phyloP scores from a whole-genome alignment of 495 filamentous ascomycete genomes.

The Penicillium atrosanguineum region DNA sequence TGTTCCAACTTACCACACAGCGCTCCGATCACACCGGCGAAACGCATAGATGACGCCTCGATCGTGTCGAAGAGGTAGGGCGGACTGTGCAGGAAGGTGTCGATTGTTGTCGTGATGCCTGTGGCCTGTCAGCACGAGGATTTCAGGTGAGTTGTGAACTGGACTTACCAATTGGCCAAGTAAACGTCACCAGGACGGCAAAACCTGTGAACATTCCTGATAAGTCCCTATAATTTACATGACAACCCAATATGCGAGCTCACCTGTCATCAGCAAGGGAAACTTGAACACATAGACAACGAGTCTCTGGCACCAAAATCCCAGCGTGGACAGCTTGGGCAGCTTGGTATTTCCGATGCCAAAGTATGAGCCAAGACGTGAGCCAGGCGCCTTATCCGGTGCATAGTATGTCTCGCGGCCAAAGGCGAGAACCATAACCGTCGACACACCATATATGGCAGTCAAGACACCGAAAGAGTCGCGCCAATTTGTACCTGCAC shows the following conservation, averaged over 20 bases:
- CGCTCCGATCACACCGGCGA: constrained; percentile 37
- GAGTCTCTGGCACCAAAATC: constrained; percentile 23
- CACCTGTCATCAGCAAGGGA: constrained; percentile 31
- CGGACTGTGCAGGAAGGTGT: constrained; percentile 35
- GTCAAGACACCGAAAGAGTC: constrained; percentile 45
- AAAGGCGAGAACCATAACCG: constrained; percentile 40
- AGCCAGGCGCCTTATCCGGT: constrained; percentile 12
- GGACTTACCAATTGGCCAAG: constrained; percentile 38
- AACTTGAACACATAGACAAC: constrained; percentile 34
- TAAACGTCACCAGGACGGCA: constrained; percentile 34
- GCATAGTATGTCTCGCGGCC: constrained; percentile 50
- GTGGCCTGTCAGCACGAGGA: background rate
- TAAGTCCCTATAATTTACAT: background rate
- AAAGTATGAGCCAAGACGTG: constrained; percentile 40
- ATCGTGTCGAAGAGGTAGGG: constrained; percentile 38
- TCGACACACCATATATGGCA: constrained; percentile 44
- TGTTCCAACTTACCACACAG: constrained; percentile 22
- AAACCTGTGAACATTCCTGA: constrained; percentile 9
- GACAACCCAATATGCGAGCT: background rate
- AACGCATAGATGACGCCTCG: constrained; percentile 37
- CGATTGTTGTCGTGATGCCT: constrained; percentile 41
- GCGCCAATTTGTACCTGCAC: constrained; percentile 38
- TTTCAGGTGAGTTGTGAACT: background rate
- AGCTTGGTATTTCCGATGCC: constrained; percentile 46
- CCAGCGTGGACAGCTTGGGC: constrained; percentile 21